Conservation (phyloP, 2,329 filamentous ascomycete species). For the Pseudogymnoascus sp. region DNA sequence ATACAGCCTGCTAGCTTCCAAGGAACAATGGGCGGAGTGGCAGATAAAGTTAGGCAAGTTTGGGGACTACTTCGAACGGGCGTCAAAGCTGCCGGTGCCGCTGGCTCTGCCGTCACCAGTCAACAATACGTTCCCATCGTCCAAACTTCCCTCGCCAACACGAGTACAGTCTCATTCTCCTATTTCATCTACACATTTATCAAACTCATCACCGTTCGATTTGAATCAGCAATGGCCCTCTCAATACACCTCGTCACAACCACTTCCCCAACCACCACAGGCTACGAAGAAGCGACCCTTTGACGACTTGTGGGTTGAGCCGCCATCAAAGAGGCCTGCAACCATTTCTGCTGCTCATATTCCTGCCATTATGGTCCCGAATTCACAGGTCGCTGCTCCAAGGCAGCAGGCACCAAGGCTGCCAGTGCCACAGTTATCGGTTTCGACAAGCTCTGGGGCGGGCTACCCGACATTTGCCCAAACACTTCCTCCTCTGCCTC, state of each 20-base stretch:
- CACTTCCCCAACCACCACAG: conserved; percentile 27
- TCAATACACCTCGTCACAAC: conserved; percentile 31
- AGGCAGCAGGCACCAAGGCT: conserved; percentile 43
- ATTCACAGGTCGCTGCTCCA: conserved; percentile 15
- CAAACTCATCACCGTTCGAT: conserved; percentile 24
- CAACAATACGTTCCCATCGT: conserved; percentile 42
- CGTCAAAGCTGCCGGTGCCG: conserved; percentile 22
- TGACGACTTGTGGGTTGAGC: conserved; percentile 46
- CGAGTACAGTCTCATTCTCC: conserved; percentile 33
- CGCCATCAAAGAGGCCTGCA: conserved; percentile 41
- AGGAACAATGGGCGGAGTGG: conserved; percentile 81
- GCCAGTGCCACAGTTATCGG: conserved; percentile 61
- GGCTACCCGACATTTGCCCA: conserved; percentile 20
- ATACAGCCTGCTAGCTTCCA: conserved; percentile 81
- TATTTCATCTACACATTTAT: conserved; percentile 33
- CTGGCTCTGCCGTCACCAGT: conserved; percentile 20
- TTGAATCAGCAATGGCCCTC: conserved; percentile 27
- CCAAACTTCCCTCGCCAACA: conserved; percentile 41
- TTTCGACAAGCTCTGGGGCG: conserved; percentile 27
- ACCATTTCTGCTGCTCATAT: conserved; percentile 20
- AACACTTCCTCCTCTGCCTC: conserved; percentile 25
- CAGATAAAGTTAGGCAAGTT: conserved; percentile 75
- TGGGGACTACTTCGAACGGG: conserved; percentile 50
- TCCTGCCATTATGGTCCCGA: conserved; percentile 13
- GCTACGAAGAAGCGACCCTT: conserved; percentile 47